These are phyloP conservation scores for Arachis monticola DNA, from an alignment of 331 rosid species.

Conservation along the genomic window DNA sequence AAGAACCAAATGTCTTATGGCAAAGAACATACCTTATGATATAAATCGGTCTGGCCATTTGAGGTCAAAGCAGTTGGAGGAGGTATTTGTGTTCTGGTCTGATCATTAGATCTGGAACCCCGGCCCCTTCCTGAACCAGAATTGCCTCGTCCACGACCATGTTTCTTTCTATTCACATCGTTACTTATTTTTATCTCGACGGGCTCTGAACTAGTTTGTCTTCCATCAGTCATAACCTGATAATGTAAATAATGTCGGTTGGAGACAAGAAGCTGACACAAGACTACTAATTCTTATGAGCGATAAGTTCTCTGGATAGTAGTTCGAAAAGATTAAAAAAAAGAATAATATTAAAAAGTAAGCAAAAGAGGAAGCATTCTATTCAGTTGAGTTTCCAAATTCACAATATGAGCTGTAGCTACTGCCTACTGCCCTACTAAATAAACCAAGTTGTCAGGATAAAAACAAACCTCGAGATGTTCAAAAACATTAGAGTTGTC, in stretches of 20 bases:
- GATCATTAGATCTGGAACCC: slow-evolving; percentile 77
- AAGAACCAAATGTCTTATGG: slow-evolving; percentile 24
- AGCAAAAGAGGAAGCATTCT: slow-evolving; percentile 21
- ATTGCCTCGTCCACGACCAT: slow-evolving; percentile 87
- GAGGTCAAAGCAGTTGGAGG: slow-evolving; percentile 58
- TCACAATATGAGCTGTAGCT: slow-evolving; percentile 31
- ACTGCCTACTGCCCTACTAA: slow-evolving; percentile 6
- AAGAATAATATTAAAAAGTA: slow-evolving; percentile 9
- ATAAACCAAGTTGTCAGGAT: slow-evolving; percentile 25
- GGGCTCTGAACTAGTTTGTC: slow-evolving; percentile 59
- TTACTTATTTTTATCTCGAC: slow-evolving; percentile 56
- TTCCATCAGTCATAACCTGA: slow-evolving; percentile 74
- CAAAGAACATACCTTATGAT: slow-evolving; percentile 54
- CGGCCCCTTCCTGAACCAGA: slow-evolving; percentile 81
- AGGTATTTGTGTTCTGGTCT: slow-evolving; percentile 54
- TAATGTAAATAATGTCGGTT: slow-evolving; percentile 29
- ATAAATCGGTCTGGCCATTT: slow-evolving; percentile 72
- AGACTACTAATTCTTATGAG: slow-evolving; percentile 15
- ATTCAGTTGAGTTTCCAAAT: slow-evolving; percentile 9
- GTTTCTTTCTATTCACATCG: slow-evolving; percentile 75
- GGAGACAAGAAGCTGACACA: slow-evolving; percentile 20
- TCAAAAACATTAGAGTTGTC: slow-evolving; percentile 54
- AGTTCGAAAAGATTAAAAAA: slow-evolving; percentile 18
- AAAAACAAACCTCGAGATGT: slow-evolving; percentile 69
- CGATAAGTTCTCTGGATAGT: slow-evolving; percentile 15